Evolutionary conservation across 2,329 filamentous ascomycete genomes (phyloP), one percentile per base, ranked within the genome.

Genomic region (Aspergillus uvarum): DNA sequence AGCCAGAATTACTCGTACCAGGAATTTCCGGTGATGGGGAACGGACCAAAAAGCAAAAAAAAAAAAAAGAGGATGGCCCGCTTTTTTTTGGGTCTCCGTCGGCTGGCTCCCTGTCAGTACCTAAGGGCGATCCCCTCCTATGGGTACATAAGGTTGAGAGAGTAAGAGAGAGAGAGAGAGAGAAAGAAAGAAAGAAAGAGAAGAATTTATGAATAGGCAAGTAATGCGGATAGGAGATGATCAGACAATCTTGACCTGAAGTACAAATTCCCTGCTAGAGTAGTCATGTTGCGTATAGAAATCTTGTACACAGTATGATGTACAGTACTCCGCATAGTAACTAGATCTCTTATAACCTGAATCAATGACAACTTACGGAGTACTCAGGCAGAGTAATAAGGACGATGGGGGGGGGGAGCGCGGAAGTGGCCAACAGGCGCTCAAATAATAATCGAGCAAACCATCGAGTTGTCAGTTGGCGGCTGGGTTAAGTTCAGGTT

Each of bases 1-100:
- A 63, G 61, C 61, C 63, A 56, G n/a, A n/a, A 58, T 63, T 50
- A 58, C 55, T 54, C 31, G 49, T 56, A 42, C 38, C 16, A 42
- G 38, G 38, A 7, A 42, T 42, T 42, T 42, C 38, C 38, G 38
- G 38, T 42, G 38, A 42, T 42, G 38, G 38, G 38, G 14, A 44
- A 44, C 21, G 31, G 50, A 38, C 29, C 8, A 22, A 38, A 29
- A 47, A 16, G 35, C 21, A 10, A 26, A 54, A 21, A 42, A 26
- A 21, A 42, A 26, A 47, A 31, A 47, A 31, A 52, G 26, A 54
- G 21, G 53, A 55, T 55, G 53, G 53, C 26, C 53, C 42, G 52
- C 52, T 32, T 44, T 21, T 42, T 42, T 26, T 26, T 42, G 38
- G 16, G 42, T 47, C 42, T 29, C 48, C 48, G 29, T 53, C 35